Evolutionary conservation across 202 grass and related monocot genomes (phyloP).

Genomic region (Schoenoplectus triqueter): DNA sequence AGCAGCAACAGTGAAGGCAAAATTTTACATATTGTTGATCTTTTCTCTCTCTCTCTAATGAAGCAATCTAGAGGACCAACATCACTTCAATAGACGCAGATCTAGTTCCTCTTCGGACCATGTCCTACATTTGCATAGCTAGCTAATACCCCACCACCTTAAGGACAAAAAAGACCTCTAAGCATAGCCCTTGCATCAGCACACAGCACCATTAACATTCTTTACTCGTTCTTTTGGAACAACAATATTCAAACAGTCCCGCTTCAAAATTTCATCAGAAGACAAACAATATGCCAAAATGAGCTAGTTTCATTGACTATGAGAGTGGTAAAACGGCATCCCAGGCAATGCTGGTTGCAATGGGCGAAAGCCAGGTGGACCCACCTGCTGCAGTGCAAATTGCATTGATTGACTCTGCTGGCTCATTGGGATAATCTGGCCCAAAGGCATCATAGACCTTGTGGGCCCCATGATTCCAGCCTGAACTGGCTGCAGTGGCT

Average conservation of each 20-base stretch:
- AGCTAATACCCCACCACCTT: not conserved
- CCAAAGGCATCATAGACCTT: slow-evolving; percentile 61
- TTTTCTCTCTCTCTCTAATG: not conserved
- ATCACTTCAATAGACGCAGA: slow-evolving; percentile 2
- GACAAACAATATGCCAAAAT: not conserved
- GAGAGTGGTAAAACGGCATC: slow-evolving; percentile 78
- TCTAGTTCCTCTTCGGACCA: not conserved
- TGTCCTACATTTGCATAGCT: not conserved
- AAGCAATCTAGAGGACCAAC: not conserved
- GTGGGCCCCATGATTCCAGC: slow-evolving; percentile 46
- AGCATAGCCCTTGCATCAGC: slow-evolving; percentile 19
- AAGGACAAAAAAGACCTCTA: slow-evolving; percentile 2
- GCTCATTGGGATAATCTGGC: slow-evolving; percentile 73
- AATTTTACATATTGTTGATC: not conserved
- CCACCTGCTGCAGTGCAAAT: slow-evolving; percentile 58
- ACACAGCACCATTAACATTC: not conserved
- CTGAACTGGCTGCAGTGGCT: slow-evolving; percentile 49
- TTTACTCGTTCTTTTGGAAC: slow-evolving; percentile 18
- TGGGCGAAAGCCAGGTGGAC: slow-evolving; percentile 54
- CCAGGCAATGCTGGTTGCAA: slow-evolving; percentile 66
- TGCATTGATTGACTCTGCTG: slow-evolving; percentile 47
- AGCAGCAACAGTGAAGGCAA: not conserved
- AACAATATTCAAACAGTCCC: slow-evolving; percentile 16
- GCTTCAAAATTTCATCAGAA: slow-evolving; percentile 6
- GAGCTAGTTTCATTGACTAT: slow-evolving; percentile 49